Percentiles rank a stretch among this genome's conserved stretches.
Evolutionary conservation across 2,329 filamentous ascomycete genomes (phyloP).

Genomic region (Blastomyces parvus): DNA sequence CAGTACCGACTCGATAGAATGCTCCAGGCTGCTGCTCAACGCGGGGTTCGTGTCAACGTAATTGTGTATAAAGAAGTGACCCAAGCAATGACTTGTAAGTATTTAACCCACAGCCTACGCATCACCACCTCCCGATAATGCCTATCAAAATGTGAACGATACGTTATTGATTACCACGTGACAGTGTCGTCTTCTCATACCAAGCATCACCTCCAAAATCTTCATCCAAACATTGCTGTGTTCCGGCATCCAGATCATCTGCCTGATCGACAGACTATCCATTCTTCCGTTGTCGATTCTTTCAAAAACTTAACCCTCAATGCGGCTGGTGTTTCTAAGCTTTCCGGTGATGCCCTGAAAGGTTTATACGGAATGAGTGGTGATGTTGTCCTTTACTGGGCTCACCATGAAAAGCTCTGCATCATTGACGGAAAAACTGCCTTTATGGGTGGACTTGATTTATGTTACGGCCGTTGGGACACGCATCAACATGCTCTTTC

Average conservation of each 20-base stretch:
- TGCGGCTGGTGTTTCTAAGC: slow-evolving; percentile 49
- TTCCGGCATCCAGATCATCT: slow-evolving; percentile 86
- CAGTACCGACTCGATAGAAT: slow-evolving; percentile 80
- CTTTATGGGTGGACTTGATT: slow-evolving; percentile 87
- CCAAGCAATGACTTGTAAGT: slow-evolving; percentile 68
- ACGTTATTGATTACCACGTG: slow-evolving; percentile 12
- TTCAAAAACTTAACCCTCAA: slow-evolving; percentile 49
- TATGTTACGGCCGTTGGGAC: slow-evolving; percentile 96
- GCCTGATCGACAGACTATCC: slow-evolving; percentile 60
- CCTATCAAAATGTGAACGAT: slow-evolving; percentile 12
- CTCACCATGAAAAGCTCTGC: slow-evolving; percentile 96
- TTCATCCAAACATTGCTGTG: slow-evolving; percentile 90
- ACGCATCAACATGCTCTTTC: slow-evolving; percentile 72
- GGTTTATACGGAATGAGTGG: slow-evolving; percentile 72
- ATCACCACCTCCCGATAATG: neutral
- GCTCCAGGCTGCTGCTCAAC: slow-evolving; percentile 79
- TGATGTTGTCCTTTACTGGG: slow-evolving; percentile 90
- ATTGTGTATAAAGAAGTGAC: slow-evolving; percentile 89
- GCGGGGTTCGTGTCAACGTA: slow-evolving; percentile 88
- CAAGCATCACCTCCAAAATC: slow-evolving; percentile 86
- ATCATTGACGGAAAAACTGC: slow-evolving; percentile 85
- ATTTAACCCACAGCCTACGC: slow-evolving; percentile 12
- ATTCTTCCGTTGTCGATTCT: slow-evolving; percentile 47
- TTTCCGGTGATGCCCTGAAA: slow-evolving; percentile 64
- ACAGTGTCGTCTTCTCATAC: slow-evolving; percentile 65